A percentile compares a stretch with the other conserved stretches of the same genome.
phyloP scores from a whole-genome alignment of 345 rosid species.

The Bretschneidera sinensis region DNA sequence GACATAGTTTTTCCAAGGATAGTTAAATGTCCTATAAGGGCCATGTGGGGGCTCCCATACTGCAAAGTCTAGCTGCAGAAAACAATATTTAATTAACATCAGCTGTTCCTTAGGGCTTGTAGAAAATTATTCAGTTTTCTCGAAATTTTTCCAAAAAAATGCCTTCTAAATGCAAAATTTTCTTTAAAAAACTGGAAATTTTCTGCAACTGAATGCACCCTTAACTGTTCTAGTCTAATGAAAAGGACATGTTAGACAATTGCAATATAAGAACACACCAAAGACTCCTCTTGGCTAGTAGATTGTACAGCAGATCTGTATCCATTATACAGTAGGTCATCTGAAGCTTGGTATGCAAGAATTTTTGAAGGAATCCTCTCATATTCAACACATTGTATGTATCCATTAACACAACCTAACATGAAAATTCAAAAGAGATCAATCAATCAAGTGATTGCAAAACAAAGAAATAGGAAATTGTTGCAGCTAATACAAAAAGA shows the following conservation, averaged over 20 bases:
- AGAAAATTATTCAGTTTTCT: too few relatives aligned
- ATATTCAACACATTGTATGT: constrained; percentile 72
- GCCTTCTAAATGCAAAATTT: too few relatives aligned
- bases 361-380: constrained; percentile 86
- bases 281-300: constrained; percentile 73
- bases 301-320: constrained; percentile 85
- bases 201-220: too few relatives aligned
- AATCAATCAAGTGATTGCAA: neutral
- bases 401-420: constrained; percentile 77
- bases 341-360: constrained; percentile 80
- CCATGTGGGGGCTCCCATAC: constrained; percentile 97
- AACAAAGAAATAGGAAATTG: too few relatives aligned
- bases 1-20: constrained; percentile 77
- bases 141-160: too few relatives aligned
- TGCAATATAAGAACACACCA: constrained; percentile 34
- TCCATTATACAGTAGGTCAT: constrained; percentile 76
- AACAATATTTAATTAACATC: neutral
- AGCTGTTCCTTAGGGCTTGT: too few relatives aligned
- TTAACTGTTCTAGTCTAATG: constrained; percentile 4
- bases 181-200: too few relatives aligned
- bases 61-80: constrained; percentile 64
- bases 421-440: neutral
- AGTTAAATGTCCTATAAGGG: constrained; percentile 56
- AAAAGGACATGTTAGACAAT: neutral
- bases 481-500: too few relatives aligned